phyloP scores from a whole-genome alignment of 306 rosid species.

The Oemleria cerasiformis region DNA sequence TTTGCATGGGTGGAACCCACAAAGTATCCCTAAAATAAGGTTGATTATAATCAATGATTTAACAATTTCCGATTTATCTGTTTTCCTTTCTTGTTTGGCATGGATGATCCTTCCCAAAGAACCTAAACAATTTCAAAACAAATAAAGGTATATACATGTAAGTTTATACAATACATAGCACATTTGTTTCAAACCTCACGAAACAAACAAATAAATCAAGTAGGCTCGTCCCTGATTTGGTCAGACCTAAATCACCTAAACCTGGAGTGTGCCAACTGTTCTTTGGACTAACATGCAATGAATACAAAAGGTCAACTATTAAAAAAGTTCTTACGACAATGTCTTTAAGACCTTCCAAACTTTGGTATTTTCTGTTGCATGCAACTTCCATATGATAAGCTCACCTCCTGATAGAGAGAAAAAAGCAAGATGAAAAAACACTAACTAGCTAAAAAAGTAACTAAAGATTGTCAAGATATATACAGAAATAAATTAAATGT shows the following conservation, averaged over 20 bases:
- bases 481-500: conserved; percentile 4
- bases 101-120: not conserved
- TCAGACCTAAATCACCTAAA: not conserved
- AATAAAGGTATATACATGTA: no score
- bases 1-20: not conserved
- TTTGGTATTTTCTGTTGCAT: conserved; percentile 54
- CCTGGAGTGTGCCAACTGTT: conserved; percentile 3
- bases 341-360: conserved; percentile 83
- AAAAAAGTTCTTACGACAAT: conserved; percentile 50
- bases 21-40: not conserved
- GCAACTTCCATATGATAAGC: conserved; percentile 70
- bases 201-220: not conserved
- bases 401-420: conserved; percentile 62
- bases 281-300: conserved; percentile 1
- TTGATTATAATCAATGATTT: not conserved
- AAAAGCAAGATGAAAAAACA: not conserved
- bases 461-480: not conserved
- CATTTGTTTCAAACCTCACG: not conserved
- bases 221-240: not conserved
- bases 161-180: not conserved
- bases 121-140: no score
- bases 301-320: conserved; percentile 3
- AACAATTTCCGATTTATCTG: not conserved
- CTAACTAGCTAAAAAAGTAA: conserved; percentile 3
- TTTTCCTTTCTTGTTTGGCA: not conserved